Evolutionary conservation across 2,329 filamentous ascomycete species (phyloP), one percentile per base, ranked within the genome.

Genomic region (Colletotrichum shisoi): DNA sequence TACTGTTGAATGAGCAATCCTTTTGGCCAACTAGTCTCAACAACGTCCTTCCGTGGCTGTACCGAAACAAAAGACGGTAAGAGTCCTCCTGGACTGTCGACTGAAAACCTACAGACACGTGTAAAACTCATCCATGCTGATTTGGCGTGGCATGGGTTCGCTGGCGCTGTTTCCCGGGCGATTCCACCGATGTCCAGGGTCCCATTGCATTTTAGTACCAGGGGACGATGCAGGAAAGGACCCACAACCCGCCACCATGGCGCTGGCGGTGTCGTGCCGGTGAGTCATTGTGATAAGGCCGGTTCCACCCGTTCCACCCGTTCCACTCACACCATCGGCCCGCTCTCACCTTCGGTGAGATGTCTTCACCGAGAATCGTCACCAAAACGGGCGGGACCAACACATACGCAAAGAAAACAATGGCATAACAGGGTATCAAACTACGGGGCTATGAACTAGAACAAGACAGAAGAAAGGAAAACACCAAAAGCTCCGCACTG

Each of bases 381-480:
- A 58, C 27, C n/a, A 37, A n/a, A 19, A 3, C 1, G 9, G 8
- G 27, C 3, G 4, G n/a, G 8, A 31, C 13, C 6, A 15, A 15
- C 13, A 31, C 15, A n/a, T 31, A 1, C 6, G n/a, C 8, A 39
- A 19, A 12, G 13, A 24, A 21, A 15, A 17, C 3, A 11, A 5
- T 57, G 13, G 27, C 21, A 56, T 12, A 2, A 31, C 19, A 46
- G 53, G 64, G 60, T 67, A 67, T 67, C 64, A 64, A 64, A 53
- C 34, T 64, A 59, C 49, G n/a, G 31, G 31, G 54, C 53, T 7
- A 58, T 40, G 8, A 21, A 19, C 13, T 48, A 17, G 15, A 52
- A 4, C 1, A n/a, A n/a, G 4, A 15, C 13, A 17, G 4, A 45
- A 40, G 11, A 31, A 34, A 34, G 7, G 31, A 34, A 7, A 57